phyloP scores from a whole-genome alignment of 73 alveolate species.

The Effrenium voratum region DNA sequence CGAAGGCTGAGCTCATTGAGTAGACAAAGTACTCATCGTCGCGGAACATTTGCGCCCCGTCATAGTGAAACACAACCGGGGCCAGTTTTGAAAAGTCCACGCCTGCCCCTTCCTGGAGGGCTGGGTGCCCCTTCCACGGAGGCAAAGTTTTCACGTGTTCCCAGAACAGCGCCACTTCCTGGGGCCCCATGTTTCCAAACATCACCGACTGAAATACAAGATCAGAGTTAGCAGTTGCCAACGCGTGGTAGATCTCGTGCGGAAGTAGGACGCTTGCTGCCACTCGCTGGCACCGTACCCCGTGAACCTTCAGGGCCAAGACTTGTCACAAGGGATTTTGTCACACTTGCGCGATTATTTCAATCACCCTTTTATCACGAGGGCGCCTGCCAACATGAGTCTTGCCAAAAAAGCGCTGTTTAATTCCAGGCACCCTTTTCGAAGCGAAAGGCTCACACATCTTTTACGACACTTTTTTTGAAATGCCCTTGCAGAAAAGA shows the following conservation, averaged over 20 bases:
- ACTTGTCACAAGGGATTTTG: not conserved
- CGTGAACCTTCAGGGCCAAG: not conserved
- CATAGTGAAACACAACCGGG: not conserved
- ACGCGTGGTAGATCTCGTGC: conserved; percentile 19
- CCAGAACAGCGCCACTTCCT: not conserved
- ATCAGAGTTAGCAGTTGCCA: not conserved
- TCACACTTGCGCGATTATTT: no score
- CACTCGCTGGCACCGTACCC: not conserved
- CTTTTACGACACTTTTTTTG: no score
- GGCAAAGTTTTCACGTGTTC: not conserved
- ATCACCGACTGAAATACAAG: not conserved
- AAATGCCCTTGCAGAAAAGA: no score
- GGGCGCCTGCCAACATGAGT: no score
- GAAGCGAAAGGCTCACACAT: no score
- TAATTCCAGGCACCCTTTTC: no score
- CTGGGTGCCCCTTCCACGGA: conserved; percentile 19
- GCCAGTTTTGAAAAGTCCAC: not conserved
- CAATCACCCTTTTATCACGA: no score
- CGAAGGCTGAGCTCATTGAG: not conserved
- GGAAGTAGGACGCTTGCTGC: not conserved
- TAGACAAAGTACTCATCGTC: conserved; percentile 10
- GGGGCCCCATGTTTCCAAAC: not conserved
- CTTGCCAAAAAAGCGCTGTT: not conserved
- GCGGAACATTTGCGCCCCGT: conserved; percentile 26
- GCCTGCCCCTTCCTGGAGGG: not conserved